Conservation (phyloP, 768 basidiomycete genomes). For the Dentipellis sp. region DNA sequence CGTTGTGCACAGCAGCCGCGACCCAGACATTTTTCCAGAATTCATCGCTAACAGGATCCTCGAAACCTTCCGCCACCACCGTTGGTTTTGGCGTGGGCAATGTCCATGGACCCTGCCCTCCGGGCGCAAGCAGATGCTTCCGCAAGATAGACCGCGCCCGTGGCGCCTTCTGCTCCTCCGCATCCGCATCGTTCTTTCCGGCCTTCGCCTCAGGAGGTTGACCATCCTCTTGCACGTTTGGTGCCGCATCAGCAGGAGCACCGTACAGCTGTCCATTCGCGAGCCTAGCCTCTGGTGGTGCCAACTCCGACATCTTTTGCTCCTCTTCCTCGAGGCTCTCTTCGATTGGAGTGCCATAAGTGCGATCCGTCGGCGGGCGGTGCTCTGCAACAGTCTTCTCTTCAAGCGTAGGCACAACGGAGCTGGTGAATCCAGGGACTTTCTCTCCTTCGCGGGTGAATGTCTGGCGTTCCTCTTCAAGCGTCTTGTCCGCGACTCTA, state of each 20-base stretch:
- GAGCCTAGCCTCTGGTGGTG: conserved; percentile 25
- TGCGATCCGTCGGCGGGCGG: conserved; percentile 1
- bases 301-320: conserved; percentile 5
- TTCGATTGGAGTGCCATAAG: background rate
- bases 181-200: conserved; percentile 33
- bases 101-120: conserved; percentile 45
- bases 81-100: conserved; percentile 60
- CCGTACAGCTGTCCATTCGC: conserved; percentile 40
- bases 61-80: conserved; percentile 70
- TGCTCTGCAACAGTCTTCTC: conserved; percentile 50
- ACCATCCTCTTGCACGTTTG: conserved; percentile 31
- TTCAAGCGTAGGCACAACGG: conserved; percentile 61
- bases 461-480: conserved; percentile 44
- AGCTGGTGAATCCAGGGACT: conserved; percentile 47
- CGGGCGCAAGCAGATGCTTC: conserved; percentile 43
- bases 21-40: conserved; percentile 94
- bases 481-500: conserved; percentile 29
- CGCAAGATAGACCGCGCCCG: conserved; percentile 41
- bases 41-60: conserved; percentile 77
- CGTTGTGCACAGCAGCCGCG: conserved; percentile 81
- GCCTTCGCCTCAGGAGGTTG: conserved; percentile 38
- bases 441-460: conserved; percentile 42
- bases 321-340: conserved; percentile 2
- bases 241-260: conserved; percentile 44
- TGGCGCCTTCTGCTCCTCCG: conserved; percentile 41